Base-by-base conservation (phyloP, 2,329 filamentous ascomycete species). In the Pseudocercospora cruenta region DNA sequence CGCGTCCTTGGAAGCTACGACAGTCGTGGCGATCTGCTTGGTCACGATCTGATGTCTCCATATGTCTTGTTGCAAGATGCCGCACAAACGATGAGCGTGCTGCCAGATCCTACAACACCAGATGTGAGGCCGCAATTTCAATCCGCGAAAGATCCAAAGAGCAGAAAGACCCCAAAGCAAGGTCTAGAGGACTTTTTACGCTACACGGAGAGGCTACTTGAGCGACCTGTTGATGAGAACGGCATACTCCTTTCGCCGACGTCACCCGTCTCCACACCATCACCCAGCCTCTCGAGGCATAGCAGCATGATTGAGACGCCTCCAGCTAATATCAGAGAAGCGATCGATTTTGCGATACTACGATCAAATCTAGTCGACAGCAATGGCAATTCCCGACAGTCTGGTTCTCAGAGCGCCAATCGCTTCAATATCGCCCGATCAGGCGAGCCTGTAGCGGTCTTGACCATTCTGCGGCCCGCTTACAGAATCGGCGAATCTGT, bases 361-460 rank as follows among this genome's bases (percentile, higher is more conserved):
- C 89, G 92, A 67, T 81, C 74, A 70, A 93, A 92, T 75, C 93
- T 93, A 71, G 81, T 90, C 71, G 85, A 88, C 28, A 53, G 86
- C 87, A n/a, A 88, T 90, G 39, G 65, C 43, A 51, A 51, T 16
- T 9, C 58, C 2, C 22, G 45, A 10, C 49, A 53, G 21, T 60
- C 47, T 53, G 69, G 39, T 33, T 69, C 55, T 10, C 90, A 93
- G 72, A 94, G 91, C 75, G 87, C 90, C n/a, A 97, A 97, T 74
- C 89, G 93, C 45, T 99, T 98, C 77, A 94, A 97, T 76, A 98
- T 99, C 76, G 90, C 94, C 12, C 91, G 94, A 14, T 94, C 93
- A 74, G 94, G 94, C n/a, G 89, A 90, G 63, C 90, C 90, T n/a
- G 94, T 99, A 12, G 94, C 92, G 2, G 92, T 96, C 5, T 88